Evolutionary conservation across 139 green algal genomes (phyloP), one percentile per base, ranked within the genome.

Genomic region (Pleodorina starrii): DNA sequence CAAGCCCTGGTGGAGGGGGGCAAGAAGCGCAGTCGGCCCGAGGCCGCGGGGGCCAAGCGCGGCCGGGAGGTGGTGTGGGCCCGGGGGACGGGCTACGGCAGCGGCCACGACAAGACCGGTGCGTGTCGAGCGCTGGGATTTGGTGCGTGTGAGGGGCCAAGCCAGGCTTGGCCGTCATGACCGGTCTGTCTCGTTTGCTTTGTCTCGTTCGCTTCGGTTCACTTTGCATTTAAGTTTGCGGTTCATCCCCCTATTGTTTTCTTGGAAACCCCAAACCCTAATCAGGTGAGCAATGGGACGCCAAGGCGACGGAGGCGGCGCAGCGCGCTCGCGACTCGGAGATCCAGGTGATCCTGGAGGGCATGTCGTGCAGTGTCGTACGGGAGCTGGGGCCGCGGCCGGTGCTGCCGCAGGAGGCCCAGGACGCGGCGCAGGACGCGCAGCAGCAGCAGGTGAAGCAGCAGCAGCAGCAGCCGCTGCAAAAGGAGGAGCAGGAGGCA

Each of bases 261-360:
- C n/a, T n/a, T n/a, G n/a, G n/a, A n/a, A n/a, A n/a, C n/a, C n/a
- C n/a, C n/a, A n/a, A n/a, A n/a, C n/a, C n/a, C n/a, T n/a, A n/a
- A n/a, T 48, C 72, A 75, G 86, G 68, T 12, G 73, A 91, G 32
- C 86, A 93, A 73, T 97, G 95, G 95, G 93, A 97, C 66, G 90
- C 95, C 9, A 93, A 92, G 76, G 81, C 86, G 48, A 72, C 91
- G 5, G 90, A 92, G 68, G 90, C 91, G 10, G 94, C 95, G 40
- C 95, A 97, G 87, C 86, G 90, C 11, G 95, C 95, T 0, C 92
- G 93, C 0, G 95, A 97, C 78, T 81, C 91, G 27, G 94, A 97
- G 91, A 89, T 96, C n/a, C 84, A 84, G 27, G 80, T 36, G 43
- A 44, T 96, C 75, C 84, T 97, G 44, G 82, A 80, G 36, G 43